Percentiles rank a stretch among this genome's conserved stretches.
phyloP scores from a whole-genome alignment of 1,284 basidiomycete genomes.

The Pyrrhoderma noxium region DNA sequence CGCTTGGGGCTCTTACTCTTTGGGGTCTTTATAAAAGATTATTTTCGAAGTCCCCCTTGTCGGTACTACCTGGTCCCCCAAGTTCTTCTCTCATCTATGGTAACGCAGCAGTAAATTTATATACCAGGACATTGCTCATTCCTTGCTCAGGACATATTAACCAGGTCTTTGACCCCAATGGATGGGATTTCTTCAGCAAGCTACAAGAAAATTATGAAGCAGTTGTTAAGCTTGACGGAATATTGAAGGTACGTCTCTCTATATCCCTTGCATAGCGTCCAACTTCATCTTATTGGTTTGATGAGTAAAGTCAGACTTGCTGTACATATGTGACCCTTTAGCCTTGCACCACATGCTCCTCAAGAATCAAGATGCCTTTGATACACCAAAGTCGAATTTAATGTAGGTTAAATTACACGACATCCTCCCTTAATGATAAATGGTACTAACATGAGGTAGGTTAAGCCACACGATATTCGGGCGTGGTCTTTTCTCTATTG shows the following conservation, averaged over 20 bases:
- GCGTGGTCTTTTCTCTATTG: slow-evolving; percentile 19
- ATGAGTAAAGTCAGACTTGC: slow-evolving; percentile 16
- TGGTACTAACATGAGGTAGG: neutral
- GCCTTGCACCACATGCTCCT: slow-evolving; percentile 27
- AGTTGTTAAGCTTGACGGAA: slow-evolving; percentile 16
- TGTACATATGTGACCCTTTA: slow-evolving; percentile 20
- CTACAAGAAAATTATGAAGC: slow-evolving; percentile 18
- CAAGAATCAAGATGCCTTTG: slow-evolving; percentile 28
- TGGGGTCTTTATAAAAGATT: slow-evolving; percentile 1
- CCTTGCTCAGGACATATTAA: slow-evolving; percentile 13
- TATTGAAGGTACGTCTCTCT: slow-evolving; percentile 17
- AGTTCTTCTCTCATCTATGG: neutral
- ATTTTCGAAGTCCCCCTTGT: slow-evolving; percentile 5
- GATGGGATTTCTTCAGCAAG: slow-evolving; percentile 17
- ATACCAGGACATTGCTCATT: neutral
- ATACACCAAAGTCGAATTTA: slow-evolving; percentile 21
- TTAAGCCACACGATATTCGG: slow-evolving; percentile 17
- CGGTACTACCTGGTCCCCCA: slow-evolving; percentile 4
- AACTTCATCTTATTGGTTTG: neutral
- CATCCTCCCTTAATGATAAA: too few relatives aligned
- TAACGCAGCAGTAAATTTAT: neutral
- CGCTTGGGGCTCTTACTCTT: neutral
- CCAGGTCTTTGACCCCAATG: slow-evolving; percentile 11
- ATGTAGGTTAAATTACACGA: slow-evolving; percentile 17
- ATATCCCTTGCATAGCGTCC: neutral